Conservation (phyloP, 352 stramenopile species). For the Phytophthora vignae region DNA sequence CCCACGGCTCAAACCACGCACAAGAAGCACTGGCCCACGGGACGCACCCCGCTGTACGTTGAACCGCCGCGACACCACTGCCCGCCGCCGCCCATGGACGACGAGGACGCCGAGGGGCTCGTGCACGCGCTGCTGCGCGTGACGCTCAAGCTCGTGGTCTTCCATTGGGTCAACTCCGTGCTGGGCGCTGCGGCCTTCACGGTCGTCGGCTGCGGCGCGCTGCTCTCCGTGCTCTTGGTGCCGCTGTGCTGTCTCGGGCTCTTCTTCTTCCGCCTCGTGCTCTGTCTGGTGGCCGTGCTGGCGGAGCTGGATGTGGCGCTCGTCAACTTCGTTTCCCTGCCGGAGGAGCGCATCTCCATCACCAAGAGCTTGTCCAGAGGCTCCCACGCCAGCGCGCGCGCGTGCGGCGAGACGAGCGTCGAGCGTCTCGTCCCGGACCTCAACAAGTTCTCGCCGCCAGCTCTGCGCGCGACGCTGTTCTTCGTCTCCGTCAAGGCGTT, state of each 20-base stretch:
- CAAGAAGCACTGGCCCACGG: constrained; percentile 13
- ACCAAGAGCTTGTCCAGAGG: constrained; percentile 42
- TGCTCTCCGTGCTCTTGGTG: constrained; percentile 50
- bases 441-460: constrained; percentile 46
- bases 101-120: constrained; percentile 34
- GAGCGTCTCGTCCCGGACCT: constrained; percentile 65
- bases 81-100: constrained; percentile 1
- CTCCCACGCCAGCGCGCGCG: constrained; percentile 46
- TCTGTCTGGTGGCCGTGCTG: constrained; percentile 59
- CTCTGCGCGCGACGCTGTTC: constrained; percentile 62
- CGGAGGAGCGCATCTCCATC: constrained; percentile 59
- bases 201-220: constrained; percentile 45
- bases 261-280: constrained; percentile 60
- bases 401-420: constrained; percentile 39
- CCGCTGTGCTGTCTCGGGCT: constrained; percentile 68
- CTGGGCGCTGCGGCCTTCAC: constrained; percentile 56
- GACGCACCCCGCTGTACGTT: constrained; percentile 20
- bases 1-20: not conserved
- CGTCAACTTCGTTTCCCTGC: constrained; percentile 70
- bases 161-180: constrained; percentile 67
- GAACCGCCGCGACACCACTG: constrained; percentile 19
- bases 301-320: constrained; percentile 67
- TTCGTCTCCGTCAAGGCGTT: constrained; percentile 71
- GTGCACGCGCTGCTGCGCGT: constrained; percentile 39
- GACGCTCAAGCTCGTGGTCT: constrained; percentile 62